Evolutionary conservation across 1,284 basidiomycete genomes (phyloP).

Genomic region (Ceratobasidium sp.): DNA sequence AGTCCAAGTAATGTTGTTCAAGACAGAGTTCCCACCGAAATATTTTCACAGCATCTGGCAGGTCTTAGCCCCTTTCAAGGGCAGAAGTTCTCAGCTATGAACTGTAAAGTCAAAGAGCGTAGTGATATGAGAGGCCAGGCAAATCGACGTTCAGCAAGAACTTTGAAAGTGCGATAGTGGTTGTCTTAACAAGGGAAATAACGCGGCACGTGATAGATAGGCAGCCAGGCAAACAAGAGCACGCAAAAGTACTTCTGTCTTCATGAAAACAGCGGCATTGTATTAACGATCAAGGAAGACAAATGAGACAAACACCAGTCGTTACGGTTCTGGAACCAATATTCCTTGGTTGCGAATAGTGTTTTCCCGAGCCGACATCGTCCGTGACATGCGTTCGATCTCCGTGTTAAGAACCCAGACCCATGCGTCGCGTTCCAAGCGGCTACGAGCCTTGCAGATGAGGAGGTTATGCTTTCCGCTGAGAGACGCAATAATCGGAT

Average conservation of each 20-base stretch:
- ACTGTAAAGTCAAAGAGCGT: not conserved
- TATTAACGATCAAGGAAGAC: not conserved
- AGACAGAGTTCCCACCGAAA: no score
- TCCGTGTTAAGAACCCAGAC: conserved; percentile 86
- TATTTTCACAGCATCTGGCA: no score
- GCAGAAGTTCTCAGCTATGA: not conserved
- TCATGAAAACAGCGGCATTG: not conserved
- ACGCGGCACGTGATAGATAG: not conserved
- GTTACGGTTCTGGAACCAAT: conserved; percentile 19
- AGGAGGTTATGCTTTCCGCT: conserved; percentile 70
- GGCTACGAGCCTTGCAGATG: conserved; percentile 78
- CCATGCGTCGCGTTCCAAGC: conserved; percentile 86
- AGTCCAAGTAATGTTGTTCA: no score
- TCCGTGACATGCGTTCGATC: conserved; percentile 72
- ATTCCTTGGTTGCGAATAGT: conserved; percentile 47
- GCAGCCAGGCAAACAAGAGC: not conserved
- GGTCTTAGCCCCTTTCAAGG: no score
- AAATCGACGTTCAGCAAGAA: not conserved
- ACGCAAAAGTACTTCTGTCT: not conserved
- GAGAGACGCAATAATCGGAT: conserved; percentile 61
- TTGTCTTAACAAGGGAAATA: not conserved
- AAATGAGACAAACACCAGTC: not conserved
- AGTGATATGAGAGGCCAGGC: not conserved
- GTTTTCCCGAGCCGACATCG: conserved; percentile 51
- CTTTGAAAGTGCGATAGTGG: not conserved